Conservation (phyloP, 2,329 filamentous ascomycete genomes). For the Aureobasidium namibiae region DNA sequence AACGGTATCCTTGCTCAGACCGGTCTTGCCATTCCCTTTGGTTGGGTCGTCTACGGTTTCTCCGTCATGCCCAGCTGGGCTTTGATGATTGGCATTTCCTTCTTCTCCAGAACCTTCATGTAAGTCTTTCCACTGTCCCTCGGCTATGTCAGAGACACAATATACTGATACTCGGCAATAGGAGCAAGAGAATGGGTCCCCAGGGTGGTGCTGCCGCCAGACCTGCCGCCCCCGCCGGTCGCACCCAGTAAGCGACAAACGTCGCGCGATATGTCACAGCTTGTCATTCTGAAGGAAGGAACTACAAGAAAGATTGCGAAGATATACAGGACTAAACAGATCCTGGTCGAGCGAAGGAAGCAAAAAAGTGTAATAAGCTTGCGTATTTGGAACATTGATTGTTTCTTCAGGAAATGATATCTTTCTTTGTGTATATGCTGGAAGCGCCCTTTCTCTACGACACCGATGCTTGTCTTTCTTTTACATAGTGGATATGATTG, state of each 20-base stretch:
- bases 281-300: no score
- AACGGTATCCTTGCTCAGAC: slow-evolving; percentile 58
- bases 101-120: slow-evolving; percentile 68
- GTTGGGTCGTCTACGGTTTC: slow-evolving; percentile 58
- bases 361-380: slow-evolving; percentile 8
- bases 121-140: slow-evolving; percentile 38
- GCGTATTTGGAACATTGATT: neutral
- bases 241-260: slow-evolving; percentile 3
- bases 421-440: neutral
- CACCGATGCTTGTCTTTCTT: neutral
- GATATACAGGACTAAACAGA: neutral
- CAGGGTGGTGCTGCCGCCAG: slow-evolving; percentile 1
- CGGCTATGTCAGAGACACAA: neutral
- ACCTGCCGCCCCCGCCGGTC: slow-evolving; percentile 1
- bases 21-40: slow-evolving; percentile 55
- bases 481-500: neutral
- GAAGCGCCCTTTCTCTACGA: neutral
- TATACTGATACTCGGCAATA: neutral
- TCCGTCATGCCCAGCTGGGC: slow-evolving; percentile 58
- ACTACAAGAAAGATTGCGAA: neutral
- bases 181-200: slow-evolving; percentile 15
- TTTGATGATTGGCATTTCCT: slow-evolving; percentile 68
- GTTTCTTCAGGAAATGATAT: neutral
- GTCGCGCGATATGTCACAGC: no score
- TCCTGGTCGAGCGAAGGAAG: neutral